Percentiles rank a stretch among this genome's conserved stretches.
These are phyloP conservation scores for Batkoa obscura DNA, from an alignment of 371 early-diverging fungal species.

Conservation along the genomic window DNA sequence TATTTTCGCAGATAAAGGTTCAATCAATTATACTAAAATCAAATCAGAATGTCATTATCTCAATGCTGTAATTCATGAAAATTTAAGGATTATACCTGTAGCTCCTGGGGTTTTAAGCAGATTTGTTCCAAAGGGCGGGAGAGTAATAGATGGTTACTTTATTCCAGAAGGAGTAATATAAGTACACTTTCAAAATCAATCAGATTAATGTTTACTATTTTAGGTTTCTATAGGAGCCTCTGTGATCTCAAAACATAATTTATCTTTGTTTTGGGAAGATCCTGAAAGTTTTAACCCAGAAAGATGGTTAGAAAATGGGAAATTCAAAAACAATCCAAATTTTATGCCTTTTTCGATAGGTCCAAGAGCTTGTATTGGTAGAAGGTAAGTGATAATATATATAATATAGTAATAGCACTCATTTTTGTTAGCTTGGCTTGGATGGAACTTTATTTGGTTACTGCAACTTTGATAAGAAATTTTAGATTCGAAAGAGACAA, in stretches of 20 bases:
- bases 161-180: constrained; percentile 6
- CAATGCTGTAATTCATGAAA: constrained; percentile 3
- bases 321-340: neutral
- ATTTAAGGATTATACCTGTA: neutral
- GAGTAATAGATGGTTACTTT: constrained; percentile 9
- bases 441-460: neutral
- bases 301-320: neutral
- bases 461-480: too few relatives aligned
- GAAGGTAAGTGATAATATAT: neutral
- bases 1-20: neutral
- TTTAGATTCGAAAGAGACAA: too few relatives aligned
- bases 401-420: neutral
- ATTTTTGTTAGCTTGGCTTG: neutral
- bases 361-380: constrained; percentile 3
- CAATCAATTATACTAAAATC: neutral
- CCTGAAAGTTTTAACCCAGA: neutral
- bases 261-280: neutral
- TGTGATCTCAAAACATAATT: too few relatives aligned
- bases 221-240: too few relatives aligned
- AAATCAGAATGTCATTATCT: constrained; percentile 1
- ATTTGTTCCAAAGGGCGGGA: constrained; percentile 12
- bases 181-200: too few relatives aligned
- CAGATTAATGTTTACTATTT: too few relatives aligned
- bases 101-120: constrained; percentile 9
- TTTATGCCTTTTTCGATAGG: constrained; percentile 4